Base-by-base conservation (phyloP, 1,284 basidiomycete species). In the Apiotrichum veenhuisii region DNA sequence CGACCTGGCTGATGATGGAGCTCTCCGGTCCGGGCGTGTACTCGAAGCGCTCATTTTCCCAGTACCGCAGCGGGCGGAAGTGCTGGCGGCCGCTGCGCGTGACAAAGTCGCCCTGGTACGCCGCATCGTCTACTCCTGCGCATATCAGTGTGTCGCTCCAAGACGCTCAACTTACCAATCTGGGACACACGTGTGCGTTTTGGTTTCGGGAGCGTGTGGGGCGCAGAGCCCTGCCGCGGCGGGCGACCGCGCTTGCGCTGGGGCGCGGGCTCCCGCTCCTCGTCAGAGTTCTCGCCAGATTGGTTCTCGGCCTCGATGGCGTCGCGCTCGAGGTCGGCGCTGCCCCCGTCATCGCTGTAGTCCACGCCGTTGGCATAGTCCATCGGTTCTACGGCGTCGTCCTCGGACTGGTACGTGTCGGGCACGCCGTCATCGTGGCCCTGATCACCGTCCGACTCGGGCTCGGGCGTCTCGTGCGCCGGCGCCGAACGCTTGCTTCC, bases 31-130 rank as follows among this genome's bases (percentile, higher is more conserved):
- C 72, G 22, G 53, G 57, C 5, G 84, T 85, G 66, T 92, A 97
- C 9, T 93, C 85, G 26, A 91, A 83, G 60, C 86, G 87, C 75
- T 98, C 95, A 63, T 86, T 85, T n/a, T 91, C 84, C 96, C 96
- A 98, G 79, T 82, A 96, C 41, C 91, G 88, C 27, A 98, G 80
- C 2, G 95, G 96, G 47, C 80, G 79, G 66, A 85, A 86, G 17
- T 86, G 84, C 53, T 83, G 80, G 22, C 94, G 85, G 48, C 80
- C 81, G 33, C 89, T 86, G 10, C 93, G 86, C 3, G 89, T 65
- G 2, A 33, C 49, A 50, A 75, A 75, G 57, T 74, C 79, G 33
- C 88, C 89, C 20, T 85, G 43, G 52, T 65, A 66, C 33, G 46
- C n/a, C 5, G 11, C 25, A 15, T 52, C 55, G 27, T 65, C 58